Evolutionary conservation across 2,329 filamentous ascomycete genomes (phyloP).

Genomic region (Venturia pyrina): DNA sequence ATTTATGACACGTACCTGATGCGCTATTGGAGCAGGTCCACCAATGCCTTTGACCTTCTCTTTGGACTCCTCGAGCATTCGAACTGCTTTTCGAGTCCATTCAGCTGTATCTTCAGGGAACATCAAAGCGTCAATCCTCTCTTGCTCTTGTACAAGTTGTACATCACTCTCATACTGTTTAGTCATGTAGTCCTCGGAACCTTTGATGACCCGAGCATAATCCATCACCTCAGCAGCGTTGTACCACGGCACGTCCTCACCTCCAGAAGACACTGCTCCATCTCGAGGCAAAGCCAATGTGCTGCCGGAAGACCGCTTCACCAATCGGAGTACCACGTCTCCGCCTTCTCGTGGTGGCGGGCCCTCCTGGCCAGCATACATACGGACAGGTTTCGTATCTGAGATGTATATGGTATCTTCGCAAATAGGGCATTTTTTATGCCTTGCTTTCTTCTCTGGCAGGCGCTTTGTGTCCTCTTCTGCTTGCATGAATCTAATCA

Average conservation of each 20-base stretch:
- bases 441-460: constrained; percentile 61
- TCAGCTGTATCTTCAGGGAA: constrained; percentile 81
- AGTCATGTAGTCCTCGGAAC: constrained; percentile 77
- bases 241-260: constrained; percentile 85
- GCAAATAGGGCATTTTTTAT: constrained; percentile 95
- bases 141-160: constrained; percentile 61
- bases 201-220: constrained; percentile 92
- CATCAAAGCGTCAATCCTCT: constrained; percentile 79
- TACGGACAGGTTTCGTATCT: constrained; percentile 79
- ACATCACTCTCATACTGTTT: constrained; percentile 75
- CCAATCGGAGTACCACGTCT: constrained; percentile 80
- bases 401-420: constrained; percentile 89
- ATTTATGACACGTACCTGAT: not conserved
- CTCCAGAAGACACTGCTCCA: constrained; percentile 57
- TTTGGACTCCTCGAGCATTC: constrained; percentile 62
- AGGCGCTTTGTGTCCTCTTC: constrained; percentile 51
- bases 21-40: constrained; percentile 41
- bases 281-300: constrained; percentile 84
- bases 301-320: constrained; percentile 69
- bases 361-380: constrained; percentile 82
- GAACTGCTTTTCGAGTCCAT: constrained; percentile 79
- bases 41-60: constrained; percentile 62
- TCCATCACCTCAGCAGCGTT: constrained; percentile 89
- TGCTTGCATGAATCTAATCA: constrained; percentile 93
- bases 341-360: constrained; percentile 70